Conservation (phyloP, 345 rosid genomes). For the Gossypium bickii region DNA sequence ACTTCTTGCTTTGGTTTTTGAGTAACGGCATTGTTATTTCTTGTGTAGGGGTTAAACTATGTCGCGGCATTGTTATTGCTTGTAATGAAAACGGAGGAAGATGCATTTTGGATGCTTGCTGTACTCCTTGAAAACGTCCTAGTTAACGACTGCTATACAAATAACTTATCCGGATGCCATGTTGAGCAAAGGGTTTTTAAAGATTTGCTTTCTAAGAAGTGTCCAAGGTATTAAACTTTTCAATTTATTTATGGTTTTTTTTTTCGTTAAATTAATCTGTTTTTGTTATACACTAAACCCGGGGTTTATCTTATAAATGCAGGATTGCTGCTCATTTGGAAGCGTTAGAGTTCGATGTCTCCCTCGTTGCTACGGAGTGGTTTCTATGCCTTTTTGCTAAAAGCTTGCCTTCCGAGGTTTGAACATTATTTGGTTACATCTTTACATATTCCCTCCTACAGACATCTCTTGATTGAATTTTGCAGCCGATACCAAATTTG, state of each 20-base stretch:
- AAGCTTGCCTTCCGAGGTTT: slow-evolving; percentile 98
- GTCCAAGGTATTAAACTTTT: slow-evolving; percentile 57
- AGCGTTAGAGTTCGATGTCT: slow-evolving; percentile 85
- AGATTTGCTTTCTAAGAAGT: slow-evolving; percentile 78
- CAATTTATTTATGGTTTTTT: neutral
- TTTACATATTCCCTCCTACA: neutral
- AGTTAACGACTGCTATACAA: slow-evolving; percentile 93
- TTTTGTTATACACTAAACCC: neutral
- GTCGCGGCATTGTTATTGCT: slow-evolving; percentile 91
- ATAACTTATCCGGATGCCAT: slow-evolving; percentile 94
- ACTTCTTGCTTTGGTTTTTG: neutral
- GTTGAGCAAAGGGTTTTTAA: slow-evolving; percentile 97
- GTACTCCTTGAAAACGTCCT: slow-evolving; percentile 90
- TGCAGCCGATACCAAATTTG: neutral
- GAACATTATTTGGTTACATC: slow-evolving; percentile 5
- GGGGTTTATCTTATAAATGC: neutral
- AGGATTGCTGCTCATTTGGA: slow-evolving; percentile 82
- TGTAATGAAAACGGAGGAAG: slow-evolving; percentile 99
- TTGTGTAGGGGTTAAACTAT: slow-evolving; percentile 80
- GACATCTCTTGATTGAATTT: neutral
- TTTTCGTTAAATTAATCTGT: neutral
- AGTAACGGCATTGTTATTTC: no score
- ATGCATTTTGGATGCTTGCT: slow-evolving; percentile 98
- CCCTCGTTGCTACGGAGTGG: slow-evolving; percentile 99
- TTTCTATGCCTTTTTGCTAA: slow-evolving; percentile 96